phyloP scores from a whole-genome alignment of 2,329 filamentous ascomycete genomes.

The Fonsecaea erecta region DNA sequence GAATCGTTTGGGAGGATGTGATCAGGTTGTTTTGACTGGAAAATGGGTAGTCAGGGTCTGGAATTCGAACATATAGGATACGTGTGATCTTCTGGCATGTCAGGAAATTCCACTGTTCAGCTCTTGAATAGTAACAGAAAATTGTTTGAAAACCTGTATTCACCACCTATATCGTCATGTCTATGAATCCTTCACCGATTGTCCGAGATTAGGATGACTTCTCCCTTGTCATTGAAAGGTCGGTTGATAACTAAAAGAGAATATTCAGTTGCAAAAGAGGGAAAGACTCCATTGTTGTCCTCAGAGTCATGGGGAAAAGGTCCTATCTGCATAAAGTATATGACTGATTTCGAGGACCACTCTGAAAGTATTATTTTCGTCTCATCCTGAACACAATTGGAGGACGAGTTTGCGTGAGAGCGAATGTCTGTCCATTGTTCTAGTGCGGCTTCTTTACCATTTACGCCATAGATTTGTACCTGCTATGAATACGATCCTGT shows the following conservation, averaged over 20 bases:
- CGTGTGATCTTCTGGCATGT: not conserved
- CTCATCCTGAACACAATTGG: not conserved
- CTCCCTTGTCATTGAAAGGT: too few relatives aligned
- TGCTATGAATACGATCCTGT: not conserved
- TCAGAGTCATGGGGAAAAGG: not conserved
- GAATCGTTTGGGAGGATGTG: conserved; percentile 7
- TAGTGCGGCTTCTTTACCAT: not conserved
- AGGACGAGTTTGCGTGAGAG: not conserved
- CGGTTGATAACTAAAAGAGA: too few relatives aligned
- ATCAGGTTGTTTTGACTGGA: conserved; percentile 1
- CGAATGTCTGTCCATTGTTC: not conserved
- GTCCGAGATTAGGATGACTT: too few relatives aligned
- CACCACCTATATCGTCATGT: too few relatives aligned
- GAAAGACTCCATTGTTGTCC: too few relatives aligned
- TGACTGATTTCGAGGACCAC: not conserved
- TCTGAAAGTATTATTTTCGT: not conserved
- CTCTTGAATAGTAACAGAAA: not conserved
- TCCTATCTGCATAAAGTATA: not conserved
- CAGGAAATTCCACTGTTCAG: not conserved
- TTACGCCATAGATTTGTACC: not conserved
- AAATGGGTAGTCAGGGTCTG: not conserved
- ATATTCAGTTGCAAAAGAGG: not conserved
- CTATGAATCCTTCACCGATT: too few relatives aligned
- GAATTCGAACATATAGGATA: not conserved
- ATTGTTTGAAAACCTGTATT: too few relatives aligned